phyloP scores from a whole-genome alignment of 352 stramenopile genomes.

The Pythium dissotocum region DNA sequence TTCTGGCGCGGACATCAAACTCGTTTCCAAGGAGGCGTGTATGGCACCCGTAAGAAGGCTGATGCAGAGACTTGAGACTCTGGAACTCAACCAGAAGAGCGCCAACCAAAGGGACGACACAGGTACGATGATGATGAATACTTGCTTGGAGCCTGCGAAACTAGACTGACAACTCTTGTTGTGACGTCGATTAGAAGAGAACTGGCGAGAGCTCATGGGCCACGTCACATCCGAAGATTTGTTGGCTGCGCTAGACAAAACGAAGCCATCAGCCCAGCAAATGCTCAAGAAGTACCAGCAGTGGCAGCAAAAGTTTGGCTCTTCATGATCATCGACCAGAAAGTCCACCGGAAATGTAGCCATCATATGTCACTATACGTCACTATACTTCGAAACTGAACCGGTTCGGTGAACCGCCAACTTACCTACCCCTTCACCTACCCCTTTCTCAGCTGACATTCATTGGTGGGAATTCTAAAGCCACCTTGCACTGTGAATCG shows the following conservation, averaged over 20 bases:
- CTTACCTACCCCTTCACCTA: constrained; percentile 16
- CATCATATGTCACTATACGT: constrained; percentile 24
- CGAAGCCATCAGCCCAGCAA: constrained; percentile 76
- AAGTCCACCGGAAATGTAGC: constrained; percentile 4
- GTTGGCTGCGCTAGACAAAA: constrained; percentile 62
- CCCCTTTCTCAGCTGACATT: constrained; percentile 1
- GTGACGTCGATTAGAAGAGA: constrained; percentile 12
- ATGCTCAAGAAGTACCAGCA: constrained; percentile 79
- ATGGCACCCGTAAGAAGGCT: constrained; percentile 80
- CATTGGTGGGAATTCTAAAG: constrained; percentile 23
- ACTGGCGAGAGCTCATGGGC: constrained; percentile 65
- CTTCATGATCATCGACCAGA: constrained; percentile 33
- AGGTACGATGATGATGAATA: constrained; percentile 5
- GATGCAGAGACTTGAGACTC: constrained; percentile 60
- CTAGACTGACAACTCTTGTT: background rate
- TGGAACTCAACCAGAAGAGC: constrained; percentile 31
- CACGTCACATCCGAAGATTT: constrained; percentile 61
- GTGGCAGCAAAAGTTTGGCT: constrained; percentile 81
- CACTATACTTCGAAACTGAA: constrained; percentile 1
- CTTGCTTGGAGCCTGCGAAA: background rate
- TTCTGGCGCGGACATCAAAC: constrained; percentile 83
- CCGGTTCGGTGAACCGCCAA: constrained; percentile 27
- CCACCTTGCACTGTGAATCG: constrained; percentile 22
- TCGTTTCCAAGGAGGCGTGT: constrained; percentile 84
- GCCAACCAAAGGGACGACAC: constrained; percentile 25